Base-by-base conservation (phyloP, 2,329 filamentous ascomycete genomes). In the Trichoderma pleuroti region DNA sequence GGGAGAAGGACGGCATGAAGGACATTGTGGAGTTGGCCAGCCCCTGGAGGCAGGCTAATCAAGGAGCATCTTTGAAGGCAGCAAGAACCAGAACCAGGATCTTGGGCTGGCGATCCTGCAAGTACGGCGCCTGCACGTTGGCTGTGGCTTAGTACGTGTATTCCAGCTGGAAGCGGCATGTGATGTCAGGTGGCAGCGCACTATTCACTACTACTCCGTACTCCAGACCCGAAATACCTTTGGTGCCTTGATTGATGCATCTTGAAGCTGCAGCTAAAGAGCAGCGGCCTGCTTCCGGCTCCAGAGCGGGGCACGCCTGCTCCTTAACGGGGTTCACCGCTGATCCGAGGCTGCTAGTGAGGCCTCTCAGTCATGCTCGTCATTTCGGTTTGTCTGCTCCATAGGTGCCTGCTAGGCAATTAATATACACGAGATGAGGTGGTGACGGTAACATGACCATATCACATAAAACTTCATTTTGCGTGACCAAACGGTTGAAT, bases 1-100 rank as follows among this genome's bases (percentile, higher is more conserved):
- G 76, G 39, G 79, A 77, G 68, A 79, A 77, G 30, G 80, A 73
- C 70, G 82, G 78, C 72, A 80, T 77, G 72, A 82, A 81, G 61
- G 82, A 80, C 82, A 84, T 84, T 76, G 71, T 77, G 74, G 77
- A 74, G 74, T 75, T 68, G 72, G 74, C 74, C 72, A 74, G 74
- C 75, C 75, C 76, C 72, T 74, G 63, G 68, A 76, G 72, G 72
- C 74, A 59, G 39, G 26, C 64, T 71, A 71, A 34, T 52, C 32
- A 64, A 59, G 34, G 62, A 57, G 72, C 73, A 74, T 74, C 62
- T 68, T 70, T 36, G 68, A 67, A 18, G 39, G 64, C 28, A 57
- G 56, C 60, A 34, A 54, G 54, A 54, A 28, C 65, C 52, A 46
- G 21, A 36, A 10, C 59, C 67, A 67, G 46, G 56, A 59, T 59